Evolutionary conservation across 2,329 filamentous ascomycete species (phyloP), one percentile per base, ranked within the genome.

Genomic region (Penicillium sp.): DNA sequence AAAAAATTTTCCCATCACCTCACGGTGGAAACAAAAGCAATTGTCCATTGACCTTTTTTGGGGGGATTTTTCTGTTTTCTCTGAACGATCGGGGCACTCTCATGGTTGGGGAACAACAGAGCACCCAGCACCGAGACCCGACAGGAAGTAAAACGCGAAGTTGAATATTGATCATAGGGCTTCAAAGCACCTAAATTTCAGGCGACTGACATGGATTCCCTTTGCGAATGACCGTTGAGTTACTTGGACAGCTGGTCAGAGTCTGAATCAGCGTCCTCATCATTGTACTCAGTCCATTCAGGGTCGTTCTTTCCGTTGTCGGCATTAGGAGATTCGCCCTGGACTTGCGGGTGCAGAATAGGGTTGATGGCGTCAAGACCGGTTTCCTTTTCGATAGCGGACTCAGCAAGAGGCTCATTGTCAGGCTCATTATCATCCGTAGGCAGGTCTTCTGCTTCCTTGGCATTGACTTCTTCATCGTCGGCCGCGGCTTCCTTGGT

Each of bases 301-400:
- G 38, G 19, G n/a, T 51, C 36, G 0, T 10, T 17, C 9, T 43
- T n/a, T 6, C 6, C 23, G 7, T 33, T 17, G 2, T 42, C 36
- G 13, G 3, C 5, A 8, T 13, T 13, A 6, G 13, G 12, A 3
- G 13, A 2, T 15, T 31, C 5, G 1, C 8, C 13, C 8, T 41
- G 1, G 7, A 6, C 3, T 2, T 29, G 1, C 12, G n/a, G 6
- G 5, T 21, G 35, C 2, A 50, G 23, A 10, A 1, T 12, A n/a
- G 36, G 13, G 2, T 41, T 25, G 7, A 23, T 12, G 0, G 2
- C 1, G 1, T 19, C 48, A 0, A 17, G 23, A 3, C 12, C 17
- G 2, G 3, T 7, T 10, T n/a, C 38, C 6, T 7, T 13, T 9
- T 43, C 13, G 27, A 23, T 23, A 15, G 15, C 19, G 21, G 15